phyloP scores from a whole-genome alignment of 495 filamentous ascomycete genomes.

The Talaromyces ruber region DNA sequence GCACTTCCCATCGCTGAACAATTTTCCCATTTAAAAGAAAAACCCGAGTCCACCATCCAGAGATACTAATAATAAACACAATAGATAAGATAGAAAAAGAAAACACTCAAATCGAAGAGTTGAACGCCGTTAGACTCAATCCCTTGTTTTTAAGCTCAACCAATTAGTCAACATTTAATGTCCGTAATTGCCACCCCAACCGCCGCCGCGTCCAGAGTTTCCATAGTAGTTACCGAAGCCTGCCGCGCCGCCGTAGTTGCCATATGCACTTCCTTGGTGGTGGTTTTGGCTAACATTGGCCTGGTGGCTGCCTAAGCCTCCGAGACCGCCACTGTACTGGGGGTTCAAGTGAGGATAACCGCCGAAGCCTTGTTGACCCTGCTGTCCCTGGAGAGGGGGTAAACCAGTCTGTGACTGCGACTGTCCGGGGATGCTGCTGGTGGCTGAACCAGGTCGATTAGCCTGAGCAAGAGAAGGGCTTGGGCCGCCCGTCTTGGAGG shows the following conservation, averaged over 20 bases:
- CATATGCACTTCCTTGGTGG: conserved; percentile 48
- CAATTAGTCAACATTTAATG: conserved; percentile 13
- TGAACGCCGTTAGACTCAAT: conserved; percentile 10
- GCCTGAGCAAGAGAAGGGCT: conserved; percentile 78
- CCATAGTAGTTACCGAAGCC: conserved; percentile 50
- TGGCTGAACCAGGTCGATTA: conserved; percentile 74
- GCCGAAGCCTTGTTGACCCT: conserved; percentile 50
- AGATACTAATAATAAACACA: conserved; percentile 7
- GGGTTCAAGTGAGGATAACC: conserved; percentile 72
- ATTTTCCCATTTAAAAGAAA: conserved; percentile 4
- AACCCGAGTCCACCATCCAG: conserved; percentile 2
- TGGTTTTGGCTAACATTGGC: conserved; percentile 49
- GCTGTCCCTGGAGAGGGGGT: conserved; percentile 66
- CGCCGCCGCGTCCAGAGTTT: conserved; percentile 44
- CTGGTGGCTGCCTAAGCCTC: conserved; percentile 60
- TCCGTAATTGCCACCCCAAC: conserved; percentile 64
- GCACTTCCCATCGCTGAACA: conserved; percentile 7
- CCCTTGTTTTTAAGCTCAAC: conserved; percentile 13
- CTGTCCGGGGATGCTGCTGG: conserved; percentile 62
- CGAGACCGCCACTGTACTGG: conserved; percentile 60
- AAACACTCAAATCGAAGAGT: conserved; percentile 23
- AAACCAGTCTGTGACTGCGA: conserved; percentile 48
- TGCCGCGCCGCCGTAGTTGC: conserved; percentile 39
- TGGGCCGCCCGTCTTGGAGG: conserved; percentile 66
- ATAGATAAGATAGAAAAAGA: conserved; percentile 10